These are phyloP conservation scores for Grifola frondosa DNA, from an alignment of 1,284 basidiomycete species.

Conservation along the genomic window DNA sequence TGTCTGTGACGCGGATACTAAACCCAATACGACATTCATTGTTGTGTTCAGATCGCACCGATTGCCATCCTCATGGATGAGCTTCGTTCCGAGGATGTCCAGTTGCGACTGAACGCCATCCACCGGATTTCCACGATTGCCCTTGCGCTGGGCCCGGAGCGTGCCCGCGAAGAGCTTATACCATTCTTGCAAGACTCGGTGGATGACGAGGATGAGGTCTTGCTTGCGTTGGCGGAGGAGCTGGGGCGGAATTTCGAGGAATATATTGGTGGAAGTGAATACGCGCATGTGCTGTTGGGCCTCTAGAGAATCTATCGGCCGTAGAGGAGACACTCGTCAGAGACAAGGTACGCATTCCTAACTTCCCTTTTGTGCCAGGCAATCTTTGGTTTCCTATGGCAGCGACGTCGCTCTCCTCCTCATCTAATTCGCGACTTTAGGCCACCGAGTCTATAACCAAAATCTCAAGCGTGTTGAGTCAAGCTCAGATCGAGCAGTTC, in stretches of 20 bases:
- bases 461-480: slow-evolving; percentile 78
- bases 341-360: slow-evolving; percentile 76
- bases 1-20: no score
- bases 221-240: slow-evolving; percentile 95
- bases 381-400: background rate
- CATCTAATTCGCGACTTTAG: slow-evolving; percentile 41
- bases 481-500: slow-evolving; percentile 84
- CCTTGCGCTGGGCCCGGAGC: slow-evolving; percentile 92
- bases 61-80: slow-evolving; percentile 94
- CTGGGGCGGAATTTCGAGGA: slow-evolving; percentile 91
- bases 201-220: slow-evolving; percentile 98
- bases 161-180: slow-evolving; percentile 94
- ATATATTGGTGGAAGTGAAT: slow-evolving; percentile 90
- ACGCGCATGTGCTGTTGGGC: slow-evolving; percentile 91
- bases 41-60: slow-evolving; percentile 66
- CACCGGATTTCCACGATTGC: slow-evolving; percentile 99
- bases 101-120: slow-evolving; percentile 93
- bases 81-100: slow-evolving; percentile 93
- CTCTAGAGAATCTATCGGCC: slow-evolving; percentile 93
- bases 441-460: slow-evolving; percentile 97
- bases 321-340: slow-evolving; percentile 98
- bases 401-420: background rate
- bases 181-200: slow-evolving; percentile 98
- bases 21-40: no score
- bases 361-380: slow-evolving; percentile 2